These are phyloP conservation scores for Handroanthus guayacan DNA, from an alignment of 257 asterid genomes.

Conservation along the genomic window DNA sequence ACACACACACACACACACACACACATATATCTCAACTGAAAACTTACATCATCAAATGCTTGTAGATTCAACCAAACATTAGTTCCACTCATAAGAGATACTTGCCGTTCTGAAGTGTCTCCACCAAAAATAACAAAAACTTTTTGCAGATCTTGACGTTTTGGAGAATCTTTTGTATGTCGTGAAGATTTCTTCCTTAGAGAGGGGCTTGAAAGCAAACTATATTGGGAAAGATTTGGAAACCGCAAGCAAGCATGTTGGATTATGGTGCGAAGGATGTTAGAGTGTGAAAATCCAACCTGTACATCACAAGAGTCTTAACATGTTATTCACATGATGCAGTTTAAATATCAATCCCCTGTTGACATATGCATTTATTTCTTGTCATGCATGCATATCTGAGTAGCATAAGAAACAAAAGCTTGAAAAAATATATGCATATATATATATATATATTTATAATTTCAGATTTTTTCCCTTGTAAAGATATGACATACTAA, in stretches of 20 bases:
- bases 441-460: neutral
- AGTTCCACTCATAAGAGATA: constrained; percentile 96
- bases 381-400: neutral
- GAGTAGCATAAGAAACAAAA: neutral
- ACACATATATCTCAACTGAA: constrained; percentile 21
- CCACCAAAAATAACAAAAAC: constrained; percentile 89
- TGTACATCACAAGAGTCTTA: constrained; percentile 36
- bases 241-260: constrained; percentile 88
- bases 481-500: no score
- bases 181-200: constrained; percentile 47
- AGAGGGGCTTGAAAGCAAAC: constrained; percentile 54
- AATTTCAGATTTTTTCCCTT: neutral
- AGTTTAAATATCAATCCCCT: neutral
- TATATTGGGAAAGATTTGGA: constrained; percentile 56
- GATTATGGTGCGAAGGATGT: constrained; percentile 76
- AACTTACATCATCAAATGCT: constrained; percentile 82
- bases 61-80: constrained; percentile 91
- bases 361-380: neutral
- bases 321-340: constrained; percentile 27
- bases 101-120: constrained; percentile 88
- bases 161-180: constrained; percentile 37
- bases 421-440: neutral
- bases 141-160: constrained; percentile 47
- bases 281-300: constrained; percentile 96
- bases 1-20: no score